These are phyloP conservation scores for Mortierella alpina DNA, from an alignment of 192 early-diverging fungal species.

Conservation along the genomic window DNA sequence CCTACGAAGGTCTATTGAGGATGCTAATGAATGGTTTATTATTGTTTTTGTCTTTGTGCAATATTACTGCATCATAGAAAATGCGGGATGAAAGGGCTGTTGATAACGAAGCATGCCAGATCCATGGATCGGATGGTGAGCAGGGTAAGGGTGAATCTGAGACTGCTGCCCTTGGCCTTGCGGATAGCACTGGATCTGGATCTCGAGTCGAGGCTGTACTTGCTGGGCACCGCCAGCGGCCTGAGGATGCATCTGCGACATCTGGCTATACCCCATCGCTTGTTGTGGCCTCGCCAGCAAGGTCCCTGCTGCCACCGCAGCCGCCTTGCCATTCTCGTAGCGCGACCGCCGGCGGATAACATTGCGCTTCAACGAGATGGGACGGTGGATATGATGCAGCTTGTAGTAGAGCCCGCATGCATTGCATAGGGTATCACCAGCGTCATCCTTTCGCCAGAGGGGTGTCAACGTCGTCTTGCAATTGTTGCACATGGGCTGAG, in stretches of 20 bases:
- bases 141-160: conserved; percentile 1
- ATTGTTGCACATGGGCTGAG: conserved; percentile 73
- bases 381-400: conserved; percentile 62
- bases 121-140: not conserved
- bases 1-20: not conserved
- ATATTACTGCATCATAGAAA: too few relatives aligned
- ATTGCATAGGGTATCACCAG: conserved; percentile 55
- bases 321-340: conserved; percentile 55
- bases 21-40: too few relatives aligned
- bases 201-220: too few relatives aligned
- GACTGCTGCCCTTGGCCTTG: too few relatives aligned
- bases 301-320: not conserved
- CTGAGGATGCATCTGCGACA: too few relatives aligned
- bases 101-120: too few relatives aligned
- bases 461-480: conserved; percentile 88
- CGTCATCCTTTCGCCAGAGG: conserved; percentile 88
- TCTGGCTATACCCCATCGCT: too few relatives aligned
- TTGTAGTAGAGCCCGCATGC: conserved; percentile 71
- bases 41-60: too few relatives aligned
- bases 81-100: too few relatives aligned
- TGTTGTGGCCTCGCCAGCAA: not conserved
- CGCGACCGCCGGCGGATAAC: conserved; percentile 62
- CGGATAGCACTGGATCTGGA: too few relatives aligned
- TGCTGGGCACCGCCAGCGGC: not conserved
- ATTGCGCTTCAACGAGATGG: conserved; percentile 65